phyloP scores from a whole-genome alignment of 371 early-diverging fungal genomes.

The Capniomyces stellatus region DNA sequence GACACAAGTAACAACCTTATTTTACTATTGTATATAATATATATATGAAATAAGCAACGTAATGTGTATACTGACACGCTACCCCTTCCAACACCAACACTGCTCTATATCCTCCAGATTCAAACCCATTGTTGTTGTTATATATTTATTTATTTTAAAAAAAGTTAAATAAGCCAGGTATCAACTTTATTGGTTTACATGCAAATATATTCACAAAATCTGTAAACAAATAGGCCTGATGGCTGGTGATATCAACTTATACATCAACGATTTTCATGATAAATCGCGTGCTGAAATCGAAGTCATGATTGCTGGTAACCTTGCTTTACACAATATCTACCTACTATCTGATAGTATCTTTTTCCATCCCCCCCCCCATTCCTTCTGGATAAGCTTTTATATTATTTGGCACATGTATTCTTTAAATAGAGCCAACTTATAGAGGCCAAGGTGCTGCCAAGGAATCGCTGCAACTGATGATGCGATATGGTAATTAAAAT shows the following conservation, averaged over 20 bases:
- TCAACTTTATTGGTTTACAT: no score
- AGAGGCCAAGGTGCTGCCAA: conserved; percentile 49
- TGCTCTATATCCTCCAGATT: no score
- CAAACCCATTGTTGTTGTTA: no score
- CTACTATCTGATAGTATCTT: no score
- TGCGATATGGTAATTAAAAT: conserved; percentile 48
- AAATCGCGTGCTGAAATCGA: conserved; percentile 74
- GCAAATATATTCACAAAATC: no score
- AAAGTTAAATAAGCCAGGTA: no score
- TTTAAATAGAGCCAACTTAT: conserved; percentile 17
- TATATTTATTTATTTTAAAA: no score
- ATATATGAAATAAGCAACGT: no score
- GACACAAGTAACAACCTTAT: no score
- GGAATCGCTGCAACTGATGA: conserved; percentile 59
- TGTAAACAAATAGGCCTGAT: conserved; percentile 67
- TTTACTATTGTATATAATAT: no score
- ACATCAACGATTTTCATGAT: conserved; percentile 57
- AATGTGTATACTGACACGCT: no score
- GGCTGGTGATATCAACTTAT: conserved; percentile 90
- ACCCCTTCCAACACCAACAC: no score
- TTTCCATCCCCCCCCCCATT: conserved; percentile 7
- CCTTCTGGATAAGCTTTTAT: neutral
- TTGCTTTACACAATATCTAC: neutral
- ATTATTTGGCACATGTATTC: neutral
- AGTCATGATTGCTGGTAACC: conserved; percentile 69